Percentiles rank a stretch among this genome's conserved stretches.
Conservation (phyloP, 352 stramenopile species). For the Elongisporangium anandrum region DNA sequence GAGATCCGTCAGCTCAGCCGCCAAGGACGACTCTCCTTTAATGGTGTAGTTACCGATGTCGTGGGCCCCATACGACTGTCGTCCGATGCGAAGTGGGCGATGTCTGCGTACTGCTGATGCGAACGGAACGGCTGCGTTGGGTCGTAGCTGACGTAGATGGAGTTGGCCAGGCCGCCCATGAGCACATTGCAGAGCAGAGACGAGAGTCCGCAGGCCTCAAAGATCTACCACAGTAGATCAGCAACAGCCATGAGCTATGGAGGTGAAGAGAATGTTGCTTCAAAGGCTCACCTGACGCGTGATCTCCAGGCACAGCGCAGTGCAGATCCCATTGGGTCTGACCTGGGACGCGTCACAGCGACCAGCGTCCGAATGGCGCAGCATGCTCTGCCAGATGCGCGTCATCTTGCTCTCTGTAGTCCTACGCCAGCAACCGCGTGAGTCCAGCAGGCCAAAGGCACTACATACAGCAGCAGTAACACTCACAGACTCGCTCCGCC, state of each 20-base stretch:
- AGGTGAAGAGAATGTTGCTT: too few relatives aligned
- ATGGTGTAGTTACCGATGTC: not conserved
- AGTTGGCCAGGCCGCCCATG: constrained; percentile 54
- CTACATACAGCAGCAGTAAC: not conserved
- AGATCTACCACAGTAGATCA: constrained; percentile 16
- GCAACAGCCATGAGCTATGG: too few relatives aligned
- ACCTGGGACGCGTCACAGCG: constrained; percentile 27
- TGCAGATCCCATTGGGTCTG: constrained; percentile 49
- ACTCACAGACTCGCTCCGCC: constrained; percentile 15
- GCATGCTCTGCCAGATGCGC: constrained; percentile 50
- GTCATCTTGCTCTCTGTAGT: constrained; percentile 42
- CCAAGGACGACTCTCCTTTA: too few relatives aligned
- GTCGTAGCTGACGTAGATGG: constrained; percentile 50
- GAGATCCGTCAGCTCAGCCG: not conserved
- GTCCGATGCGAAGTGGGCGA: constrained; percentile 6
- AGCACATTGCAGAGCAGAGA: constrained; percentile 37
- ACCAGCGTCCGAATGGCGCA: constrained; percentile 53
- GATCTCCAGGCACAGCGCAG: constrained; percentile 50
- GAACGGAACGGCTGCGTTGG: constrained; percentile 22
- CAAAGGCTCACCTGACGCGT: constrained; percentile 34
- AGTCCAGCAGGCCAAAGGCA: not conserved
- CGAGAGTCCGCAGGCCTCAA: constrained; percentile 26
- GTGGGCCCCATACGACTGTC: not conserved
- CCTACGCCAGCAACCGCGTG: constrained; percentile 6
- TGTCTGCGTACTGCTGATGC: constrained; percentile 41